Evolutionary conservation across 2,329 filamentous ascomycete species (phyloP), one percentile per base, ranked within the genome.

Genomic region (Aspergillus neoniger): DNA sequence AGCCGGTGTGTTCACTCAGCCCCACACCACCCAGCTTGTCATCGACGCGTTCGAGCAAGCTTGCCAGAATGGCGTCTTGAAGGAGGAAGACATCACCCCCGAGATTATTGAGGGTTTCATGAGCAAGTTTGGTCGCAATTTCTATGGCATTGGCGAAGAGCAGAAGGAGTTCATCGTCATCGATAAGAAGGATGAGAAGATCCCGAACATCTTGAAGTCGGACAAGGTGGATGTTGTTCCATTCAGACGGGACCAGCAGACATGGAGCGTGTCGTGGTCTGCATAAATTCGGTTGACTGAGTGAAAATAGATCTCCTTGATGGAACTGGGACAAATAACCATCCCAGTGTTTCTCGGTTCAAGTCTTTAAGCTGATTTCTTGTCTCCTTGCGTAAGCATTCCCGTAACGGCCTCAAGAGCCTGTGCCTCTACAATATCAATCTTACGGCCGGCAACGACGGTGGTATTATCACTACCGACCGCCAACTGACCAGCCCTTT

Each of bases 1-100:
- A 28, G 85, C 86, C 3, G 85, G 86, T 38, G 82, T 88, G 23
- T 86, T 88, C 73, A 88, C 86, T 8, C 86, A 88, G 74, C 83
- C 83, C 38, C 83, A 84, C 71, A 83, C 83, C 3, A 80, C 85
- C 25, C 83, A 83, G 39, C 80, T 85, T 57, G 85, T 88, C 50
- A 67, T 88, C 44, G 83, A 84, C 73, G 85, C 85, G 21, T 72
- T 88, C 55, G 82, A 85, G 70, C 79, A 80, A 66, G 86, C 82
- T 2, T 77, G 85, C 7, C 75, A 81, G 68, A 80, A 81, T 63
- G 83, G 83, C 0, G 77, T 85, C 44, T 65, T 88, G 21, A 76
- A 72, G 47, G 81, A 82, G 58, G 80, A 82, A 30, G 82, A 86
- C 39, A 81, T 88, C 36, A 85, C 79, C 4, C 71, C 74, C 59